Evolutionary conservation across 2,329 filamentous ascomycete genomes (phyloP), one percentile per base, ranked within the genome.

Genomic region (Fonsecaea pedrosoi): DNA sequence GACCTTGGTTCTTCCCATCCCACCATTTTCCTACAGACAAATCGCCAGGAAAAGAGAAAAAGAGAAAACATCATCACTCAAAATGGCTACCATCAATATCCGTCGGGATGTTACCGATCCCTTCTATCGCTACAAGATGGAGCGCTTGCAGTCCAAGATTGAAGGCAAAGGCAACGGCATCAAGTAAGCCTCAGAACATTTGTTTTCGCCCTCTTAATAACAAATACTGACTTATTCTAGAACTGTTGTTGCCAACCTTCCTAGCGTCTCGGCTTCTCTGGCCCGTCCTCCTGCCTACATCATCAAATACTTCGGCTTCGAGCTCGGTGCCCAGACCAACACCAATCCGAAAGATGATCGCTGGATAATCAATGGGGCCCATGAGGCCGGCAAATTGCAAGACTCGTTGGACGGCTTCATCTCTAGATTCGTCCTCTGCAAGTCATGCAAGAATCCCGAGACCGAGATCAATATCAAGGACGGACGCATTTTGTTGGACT

Each of bases 51-150:
- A 58, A 61, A 32, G 30, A 32, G 30, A 64, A 70, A 32, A 53
- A 25, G 48, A 50, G 40, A 40, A 61, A 18, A 38, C 3, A 61
- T n/a, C 64, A 71, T 83, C 82, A 83, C 83, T 84, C 88, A 93
- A 76, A 82, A 98, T 98, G 95, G 90, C 92, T 87, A 94, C 92
- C 84, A 86, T 99, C 88, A 99, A 99, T 84, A 74, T 69, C 56
- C 67, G 48, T 30, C 71, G 79, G 78, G 94, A 98, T 91, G 90
- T 97, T 85, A 90, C 90, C 86, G 95, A 99, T 84, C 91, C 91
- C 83, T 99, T 97, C 89, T 99, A 99, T 85, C 95, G 95, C 82
- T 99, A 99, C 90, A 99, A 99, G 89, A 99, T 99, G 95, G 95
- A 98, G 85, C 90, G 89, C 76, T 85, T 99, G 79, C 92, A 96